A percentile compares a stretch with the other conserved stretches of the same genome.
These are phyloP conservation scores for Pluteus cervinus DNA, from an alignment of 768 basidiomycete genomes.

Conservation along the genomic window DNA sequence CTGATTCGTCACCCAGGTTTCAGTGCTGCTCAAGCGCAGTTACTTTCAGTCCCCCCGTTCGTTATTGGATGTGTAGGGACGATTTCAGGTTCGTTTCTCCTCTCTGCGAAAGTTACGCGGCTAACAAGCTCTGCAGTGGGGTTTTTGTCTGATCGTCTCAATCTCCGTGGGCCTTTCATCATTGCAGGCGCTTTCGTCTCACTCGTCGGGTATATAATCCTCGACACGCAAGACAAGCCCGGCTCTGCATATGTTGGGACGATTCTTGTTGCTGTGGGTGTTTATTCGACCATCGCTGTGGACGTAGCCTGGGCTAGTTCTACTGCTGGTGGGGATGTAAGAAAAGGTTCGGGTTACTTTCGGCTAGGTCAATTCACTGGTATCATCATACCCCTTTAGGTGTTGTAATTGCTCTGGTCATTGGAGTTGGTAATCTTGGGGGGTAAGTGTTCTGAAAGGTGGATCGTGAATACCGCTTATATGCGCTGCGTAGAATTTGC, in stretches of 20 bases:
- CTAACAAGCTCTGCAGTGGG: conserved; percentile 26
- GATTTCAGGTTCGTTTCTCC: conserved; percentile 19
- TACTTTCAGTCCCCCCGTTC: conserved; percentile 47
- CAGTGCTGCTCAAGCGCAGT: conserved; percentile 42
- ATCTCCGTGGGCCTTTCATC: conserved; percentile 44
- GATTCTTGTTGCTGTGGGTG: conserved; percentile 44
- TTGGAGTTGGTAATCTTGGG: conserved; percentile 51
- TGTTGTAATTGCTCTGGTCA: conserved; percentile 45
- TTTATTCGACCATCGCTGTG: conserved; percentile 44
- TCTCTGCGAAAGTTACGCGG: not conserved
- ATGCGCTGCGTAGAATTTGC: conserved; percentile 26
- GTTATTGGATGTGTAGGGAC: conserved; percentile 39
- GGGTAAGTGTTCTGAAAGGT: conserved; percentile 19
- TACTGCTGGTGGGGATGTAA: conserved; percentile 50
- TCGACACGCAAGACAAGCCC: conserved; percentile 29
- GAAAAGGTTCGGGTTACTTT: conserved; percentile 27
- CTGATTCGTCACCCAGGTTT: conserved; percentile 22
- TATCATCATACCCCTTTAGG: conserved; percentile 7
- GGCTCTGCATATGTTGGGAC: conserved; percentile 41
- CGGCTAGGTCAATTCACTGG: not conserved
- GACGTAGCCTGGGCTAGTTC: conserved; percentile 49
- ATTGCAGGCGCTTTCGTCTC: conserved; percentile 34
- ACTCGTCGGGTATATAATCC: conserved; percentile 44
- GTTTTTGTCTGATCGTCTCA: conserved; percentile 33
- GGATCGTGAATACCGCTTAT: not conserved